Conservation (phyloP, 768 basidiomycete species). For the Tricholoma flavovirens region DNA sequence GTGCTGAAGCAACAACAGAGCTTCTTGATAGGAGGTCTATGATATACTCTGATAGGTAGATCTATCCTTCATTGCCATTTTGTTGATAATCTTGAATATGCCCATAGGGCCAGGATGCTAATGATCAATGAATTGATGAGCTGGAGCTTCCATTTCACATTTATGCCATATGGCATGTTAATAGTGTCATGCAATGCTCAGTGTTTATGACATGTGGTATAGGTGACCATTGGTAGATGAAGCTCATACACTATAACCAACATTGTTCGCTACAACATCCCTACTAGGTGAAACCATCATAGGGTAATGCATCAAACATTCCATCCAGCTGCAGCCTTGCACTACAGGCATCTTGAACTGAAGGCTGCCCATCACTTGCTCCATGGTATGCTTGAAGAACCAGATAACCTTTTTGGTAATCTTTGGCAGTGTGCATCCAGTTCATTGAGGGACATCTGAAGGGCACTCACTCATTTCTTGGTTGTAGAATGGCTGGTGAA, state of each 20-base stretch:
- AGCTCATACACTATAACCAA: not conserved
- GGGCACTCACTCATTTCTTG: not conserved
- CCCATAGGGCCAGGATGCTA: constrained; percentile 5
- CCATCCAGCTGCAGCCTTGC: constrained; percentile 11
- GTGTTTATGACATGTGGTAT: not conserved
- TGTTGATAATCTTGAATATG: not conserved
- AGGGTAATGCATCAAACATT: constrained; percentile 17
- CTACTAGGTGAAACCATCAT: constrained; percentile 15
- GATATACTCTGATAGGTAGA: constrained; percentile 19
- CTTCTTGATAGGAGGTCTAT: constrained; percentile 19
- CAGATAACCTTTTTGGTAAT: constrained; percentile 27
- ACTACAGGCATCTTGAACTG: constrained; percentile 15
- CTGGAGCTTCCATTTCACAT: not conserved
- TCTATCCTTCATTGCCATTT: not conserved
- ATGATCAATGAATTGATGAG: constrained; percentile 15
- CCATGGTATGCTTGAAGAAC: constrained; percentile 24
- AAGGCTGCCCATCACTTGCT: constrained; percentile 27
- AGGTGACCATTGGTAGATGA: constrained; percentile 12
- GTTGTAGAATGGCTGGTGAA: constrained; percentile 19
- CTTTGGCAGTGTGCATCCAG: constrained; percentile 28
- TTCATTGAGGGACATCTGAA: not conserved
- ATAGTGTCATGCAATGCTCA: not conserved
- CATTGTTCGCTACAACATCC: not conserved
- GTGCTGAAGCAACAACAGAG: constrained; percentile 16
- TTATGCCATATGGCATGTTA: constrained; percentile 12